These are phyloP conservation scores for Angophora floribunda DNA, from an alignment of 345 rosid genomes.

Conservation along the genomic window DNA sequence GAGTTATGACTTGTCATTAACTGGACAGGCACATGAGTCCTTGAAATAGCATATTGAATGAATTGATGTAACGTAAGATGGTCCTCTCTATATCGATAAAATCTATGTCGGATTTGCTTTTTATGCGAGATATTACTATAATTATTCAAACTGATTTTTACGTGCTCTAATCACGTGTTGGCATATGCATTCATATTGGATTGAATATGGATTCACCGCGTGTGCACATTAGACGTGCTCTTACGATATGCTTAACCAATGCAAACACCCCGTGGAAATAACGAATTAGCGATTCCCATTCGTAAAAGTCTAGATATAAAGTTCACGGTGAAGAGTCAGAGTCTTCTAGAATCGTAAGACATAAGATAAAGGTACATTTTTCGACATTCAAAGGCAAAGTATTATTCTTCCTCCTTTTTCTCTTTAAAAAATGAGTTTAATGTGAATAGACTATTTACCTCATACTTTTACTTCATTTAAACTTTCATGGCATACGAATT, in stretches of 20 bases:
- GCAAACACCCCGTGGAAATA: not conserved
- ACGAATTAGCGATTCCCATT: not conserved
- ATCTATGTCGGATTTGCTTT: not conserved
- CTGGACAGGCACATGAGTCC: not conserved
- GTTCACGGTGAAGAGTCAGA: not conserved
- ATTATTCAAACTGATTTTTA: not conserved
- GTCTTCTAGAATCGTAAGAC: not conserved
- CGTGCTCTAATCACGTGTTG: not conserved
- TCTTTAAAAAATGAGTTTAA: not conserved
- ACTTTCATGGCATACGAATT: not conserved
- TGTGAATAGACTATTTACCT: not conserved
- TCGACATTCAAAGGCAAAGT: not conserved
- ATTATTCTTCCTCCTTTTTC: not conserved
- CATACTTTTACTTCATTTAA: not conserved
- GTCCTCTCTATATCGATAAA: not conserved
- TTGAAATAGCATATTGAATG: rapidly evolving
- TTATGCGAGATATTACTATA: rapidly evolving
- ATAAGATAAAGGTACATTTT: not conserved
- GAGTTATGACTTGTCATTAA: not conserved
- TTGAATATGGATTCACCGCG: not conserved
- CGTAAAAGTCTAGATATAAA: not conserved
- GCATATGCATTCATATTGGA: not conserved
- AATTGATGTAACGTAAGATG: not conserved
- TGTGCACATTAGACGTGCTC: not conserved
- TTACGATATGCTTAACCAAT: not conserved